Base-by-base conservation (phyloP, 257 asterid species). In the Craterostigma plantagineum region DNA sequence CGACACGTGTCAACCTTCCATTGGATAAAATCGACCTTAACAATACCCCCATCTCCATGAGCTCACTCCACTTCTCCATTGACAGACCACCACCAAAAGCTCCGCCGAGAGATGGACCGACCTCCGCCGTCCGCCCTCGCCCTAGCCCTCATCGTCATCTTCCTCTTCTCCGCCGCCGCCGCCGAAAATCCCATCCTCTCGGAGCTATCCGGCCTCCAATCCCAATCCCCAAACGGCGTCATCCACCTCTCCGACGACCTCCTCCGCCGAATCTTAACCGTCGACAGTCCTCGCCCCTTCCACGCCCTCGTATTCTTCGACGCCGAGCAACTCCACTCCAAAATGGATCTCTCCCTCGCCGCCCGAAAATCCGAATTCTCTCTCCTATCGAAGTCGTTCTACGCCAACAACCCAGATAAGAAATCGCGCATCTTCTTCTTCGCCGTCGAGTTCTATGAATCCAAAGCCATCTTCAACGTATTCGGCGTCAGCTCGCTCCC, bases 281-380 rank as follows among this genome's bases (percentile, higher is more conserved):
- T 57, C 41, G 77, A 90, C 48, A 13, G 73, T 0, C 94, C 95
- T 3, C 90, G 85, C 11, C 74, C 92, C 13, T 87, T 83, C 66
- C 62, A 73, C 50, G 61, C 75, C 57, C 51, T 87, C 38, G 47
- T 87, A 36, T 87, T 87, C 83, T 87, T 87, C 55, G 98, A 87
- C 15, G 98, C 98, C 11, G 57, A 59, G 8, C 79, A 79, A 14
- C 92, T 87, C 55, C 93, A 87, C 45, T 63, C 92, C 56, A 82
- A 83, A 38, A 3, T 86, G 34, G 93, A 87, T 11, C 83, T 79
- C 59, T 36, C 82, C 0, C 85, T 87, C 52, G 90, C 92, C 1
- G 37, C 80, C 0, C 75, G 82, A 40, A 82, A 77, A 64, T 59
- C 77, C 36, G 91, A 87, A 33, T 83, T 79, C 63, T 51, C 81